These are phyloP conservation scores for Aureobasidium melanogenum DNA, from an alignment of 2,329 filamentous ascomycete genomes.

Conservation along the genomic window DNA sequence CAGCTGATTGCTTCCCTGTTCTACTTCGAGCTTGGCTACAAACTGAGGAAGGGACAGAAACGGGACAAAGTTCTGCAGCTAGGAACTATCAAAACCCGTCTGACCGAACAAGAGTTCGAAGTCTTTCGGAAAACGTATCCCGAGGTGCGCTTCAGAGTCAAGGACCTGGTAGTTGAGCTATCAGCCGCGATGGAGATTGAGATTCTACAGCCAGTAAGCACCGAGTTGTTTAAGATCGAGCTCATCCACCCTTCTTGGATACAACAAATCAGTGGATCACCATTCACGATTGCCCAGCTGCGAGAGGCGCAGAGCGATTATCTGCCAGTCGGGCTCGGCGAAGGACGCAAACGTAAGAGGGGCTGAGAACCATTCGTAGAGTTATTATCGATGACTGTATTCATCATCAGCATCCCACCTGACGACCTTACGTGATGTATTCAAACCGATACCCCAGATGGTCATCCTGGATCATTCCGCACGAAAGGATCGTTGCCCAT, in stretches of 20 bases:
- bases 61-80: background rate
- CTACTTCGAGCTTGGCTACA: background rate
- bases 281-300: background rate
- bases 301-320: background rate
- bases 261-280: background rate
- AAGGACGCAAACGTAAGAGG: background rate
- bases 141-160: background rate
- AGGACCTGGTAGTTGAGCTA: background rate
- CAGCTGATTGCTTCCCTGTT: background rate
- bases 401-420: background rate
- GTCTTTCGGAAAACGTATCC: background rate
- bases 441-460: background rate
- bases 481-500: background rate
- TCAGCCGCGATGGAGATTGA: background rate
- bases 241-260: background rate
- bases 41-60: background rate
- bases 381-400: background rate
- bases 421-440: background rate
- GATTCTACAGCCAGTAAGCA: background rate
- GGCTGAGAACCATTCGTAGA: background rate
- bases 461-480: background rate
- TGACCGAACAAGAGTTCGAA: background rate
- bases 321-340: background rate
- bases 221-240: background rate
- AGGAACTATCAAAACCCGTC: background rate